Evolutionary conservation across 352 stramenopile genomes (phyloP), one percentile per base, ranked within the genome.

Genomic region (Phytophthora nicotianae): DNA sequence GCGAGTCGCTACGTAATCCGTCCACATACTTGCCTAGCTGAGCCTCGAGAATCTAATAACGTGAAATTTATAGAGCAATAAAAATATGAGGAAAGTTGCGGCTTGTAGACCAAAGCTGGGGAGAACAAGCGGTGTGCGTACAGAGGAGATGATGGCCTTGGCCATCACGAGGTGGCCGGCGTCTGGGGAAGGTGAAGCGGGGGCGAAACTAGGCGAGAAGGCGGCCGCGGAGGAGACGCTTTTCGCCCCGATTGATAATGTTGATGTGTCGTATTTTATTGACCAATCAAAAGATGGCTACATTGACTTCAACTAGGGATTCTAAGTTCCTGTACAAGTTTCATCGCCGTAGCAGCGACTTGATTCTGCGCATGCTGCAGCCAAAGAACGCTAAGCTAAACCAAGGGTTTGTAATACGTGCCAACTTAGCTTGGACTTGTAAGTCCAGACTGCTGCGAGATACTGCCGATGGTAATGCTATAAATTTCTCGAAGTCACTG

Each of bases 1-100:
- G 70, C 56, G 86, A 93, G 48, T 95, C 84, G 17, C 77, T 81
- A 45, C 81, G 75, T 20, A 95, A 66, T 1, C 86, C 86, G 60
- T 91, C 83, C 38, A 95, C 75, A 26, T 93, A 95, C 50, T 93
- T 95, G 19, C 86, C 86, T 38, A 95, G 59, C 45, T 93, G 83
- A 27, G 83, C 78, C 57, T 95, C 83, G 8, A 95, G 70, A 45
- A 94, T 88, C 84, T 90, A 16, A 45, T 45, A 9, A 43, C 3
- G 13, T 26, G n/a, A n/a, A n/a, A n/a, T n/a, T n/a, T n/a, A n/a
- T n/a, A n/a, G n/a, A 11, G 16, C 60, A 49, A 43, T 40, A 23
- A 47, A 13, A 43, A 43, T 49, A 16, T 41, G 19, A 55, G 21
- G 47, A 43, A 43, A n/a, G n/a, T n/a, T 13, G 13, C 20, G 38